A percentile compares a stretch with the other conserved stretches of the same genome.
These are phyloP conservation scores for Mycena leptocephala DNA, from an alignment of 768 basidiomycete genomes.

Conservation along the genomic window DNA sequence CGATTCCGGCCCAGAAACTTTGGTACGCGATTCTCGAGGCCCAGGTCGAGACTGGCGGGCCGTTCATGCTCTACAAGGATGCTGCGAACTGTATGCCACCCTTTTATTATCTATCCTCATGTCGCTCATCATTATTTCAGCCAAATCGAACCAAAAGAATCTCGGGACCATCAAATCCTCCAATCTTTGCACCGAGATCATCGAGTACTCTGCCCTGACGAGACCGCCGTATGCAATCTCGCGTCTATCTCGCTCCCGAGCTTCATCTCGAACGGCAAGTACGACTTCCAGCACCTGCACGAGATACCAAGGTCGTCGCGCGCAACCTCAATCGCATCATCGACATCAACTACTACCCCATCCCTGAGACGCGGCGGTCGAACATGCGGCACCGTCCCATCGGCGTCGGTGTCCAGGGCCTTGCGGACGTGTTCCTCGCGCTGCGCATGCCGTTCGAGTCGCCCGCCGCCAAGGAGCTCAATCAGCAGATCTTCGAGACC, in stretches of 20 bases:
- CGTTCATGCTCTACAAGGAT: slow-evolving; percentile 99
- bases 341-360: slow-evolving; percentile 86
- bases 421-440: slow-evolving; percentile 89
- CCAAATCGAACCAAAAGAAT: slow-evolving; percentile 90
- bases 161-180: slow-evolving; percentile 90
- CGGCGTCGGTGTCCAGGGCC: slow-evolving; percentile 88
- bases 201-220: slow-evolving; percentile 89
- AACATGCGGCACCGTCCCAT: slow-evolving; percentile 90
- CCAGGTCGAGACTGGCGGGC: slow-evolving; percentile 98
- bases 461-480: slow-evolving; percentile 76
- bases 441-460: slow-evolving; percentile 89
- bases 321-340: slow-evolving; percentile 86
- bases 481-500: slow-evolving; percentile 88
- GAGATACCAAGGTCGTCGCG: slow-evolving; percentile 84
- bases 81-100: slow-evolving; percentile 81
- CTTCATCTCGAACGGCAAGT: slow-evolving; percentile 74
- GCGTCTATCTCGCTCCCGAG: slow-evolving; percentile 87
- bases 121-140: slow-evolving; percentile 48
- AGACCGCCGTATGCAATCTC: slow-evolving; percentile 89
- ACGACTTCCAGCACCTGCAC: slow-evolving; percentile 87
- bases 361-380: slow-evolving; percentile 80
- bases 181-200: slow-evolving; percentile 90
- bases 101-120: background rate
- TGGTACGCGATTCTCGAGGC: slow-evolving; percentile 98
- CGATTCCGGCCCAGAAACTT: slow-evolving; percentile 94